These are phyloP conservation scores for Gossypium bickii DNA, from an alignment of 345 rosid genomes.

Conservation along the genomic window DNA sequence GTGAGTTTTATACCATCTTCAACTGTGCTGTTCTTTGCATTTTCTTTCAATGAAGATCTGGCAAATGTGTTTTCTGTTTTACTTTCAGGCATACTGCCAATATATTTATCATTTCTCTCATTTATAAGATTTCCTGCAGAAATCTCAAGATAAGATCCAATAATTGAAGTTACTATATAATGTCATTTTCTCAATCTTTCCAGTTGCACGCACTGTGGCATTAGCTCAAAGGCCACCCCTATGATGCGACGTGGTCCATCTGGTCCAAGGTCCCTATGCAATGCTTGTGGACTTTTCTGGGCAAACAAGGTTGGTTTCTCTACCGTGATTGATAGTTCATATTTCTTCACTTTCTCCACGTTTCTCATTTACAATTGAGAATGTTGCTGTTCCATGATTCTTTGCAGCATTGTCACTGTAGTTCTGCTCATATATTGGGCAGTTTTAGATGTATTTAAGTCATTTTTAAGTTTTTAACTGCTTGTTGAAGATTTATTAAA, in stretches of 20 bases:
- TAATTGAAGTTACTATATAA: conserved; percentile 1
- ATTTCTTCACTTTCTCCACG: background rate
- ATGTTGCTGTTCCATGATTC: background rate
- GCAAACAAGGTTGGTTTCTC: conserved; percentile 65
- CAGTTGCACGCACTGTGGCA: conserved; percentile 93
- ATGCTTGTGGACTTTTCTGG: conserved; percentile 99
- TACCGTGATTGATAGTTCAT: background rate
- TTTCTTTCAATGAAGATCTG: background rate
- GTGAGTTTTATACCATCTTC: conserved; percentile 43
- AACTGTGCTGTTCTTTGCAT: background rate
- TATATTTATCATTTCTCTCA: background rate
- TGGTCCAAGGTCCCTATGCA: conserved; percentile 96
- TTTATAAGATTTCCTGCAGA: background rate
- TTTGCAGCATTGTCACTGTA: background rate
- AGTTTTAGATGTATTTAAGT: background rate
- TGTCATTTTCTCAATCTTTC: conserved; percentile 7
- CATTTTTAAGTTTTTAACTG: background rate
- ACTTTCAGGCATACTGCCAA: background rate
- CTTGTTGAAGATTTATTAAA: no score
- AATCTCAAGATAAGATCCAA: background rate
- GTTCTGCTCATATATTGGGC: background rate
- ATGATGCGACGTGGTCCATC: conserved; percentile 99
- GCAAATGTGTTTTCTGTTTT: background rate
- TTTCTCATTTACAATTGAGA: background rate
- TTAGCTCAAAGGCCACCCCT: conserved; percentile 77